A percentile compares a stretch with the other conserved stretches of the same genome.
Conservation (phyloP, 139 green algal genomes). For the Astrephomene gubernaculifera region DNA sequence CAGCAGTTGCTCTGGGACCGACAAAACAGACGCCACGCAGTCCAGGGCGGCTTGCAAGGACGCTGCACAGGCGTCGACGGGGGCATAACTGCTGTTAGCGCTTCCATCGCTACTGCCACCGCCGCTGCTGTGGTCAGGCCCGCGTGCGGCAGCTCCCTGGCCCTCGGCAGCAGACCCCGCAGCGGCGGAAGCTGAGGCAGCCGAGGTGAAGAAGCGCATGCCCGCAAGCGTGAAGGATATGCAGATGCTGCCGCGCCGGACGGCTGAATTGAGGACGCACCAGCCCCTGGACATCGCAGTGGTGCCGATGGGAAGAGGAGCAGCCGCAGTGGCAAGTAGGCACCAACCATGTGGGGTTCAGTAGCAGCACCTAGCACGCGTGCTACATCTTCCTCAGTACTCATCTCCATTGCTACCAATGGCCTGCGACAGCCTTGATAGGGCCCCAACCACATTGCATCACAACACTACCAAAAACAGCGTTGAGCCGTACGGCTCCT, state of each 20-base stretch:
- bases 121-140: neutral
- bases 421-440: too few species aligned
- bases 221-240: constrained; percentile 9
- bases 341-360: too few species aligned
- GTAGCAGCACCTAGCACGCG: too few species aligned
- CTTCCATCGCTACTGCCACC: neutral
- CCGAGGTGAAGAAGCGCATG: neutral
- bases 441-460: too few species aligned
- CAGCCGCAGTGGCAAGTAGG: too few species aligned
- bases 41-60: too few species aligned
- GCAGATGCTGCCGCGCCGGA: constrained; percentile 22
- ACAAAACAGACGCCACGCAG: neutral
- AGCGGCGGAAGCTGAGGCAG: neutral
- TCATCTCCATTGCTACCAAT: too few species aligned
- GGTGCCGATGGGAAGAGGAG: too few species aligned
- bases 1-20: neutral
- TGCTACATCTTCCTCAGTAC: too few species aligned
- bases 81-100: neutral
- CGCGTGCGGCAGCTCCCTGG: neutral
- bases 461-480: too few species aligned
- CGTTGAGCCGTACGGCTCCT: too few species aligned
- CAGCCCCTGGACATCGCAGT: constrained; percentile 32
- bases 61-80: neutral
- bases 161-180: neutral
- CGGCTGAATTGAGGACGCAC: neutral